Evolutionary conservation across 106 monocot genomes (phyloP).

Genomic region (Amphibolis antarctica): DNA sequence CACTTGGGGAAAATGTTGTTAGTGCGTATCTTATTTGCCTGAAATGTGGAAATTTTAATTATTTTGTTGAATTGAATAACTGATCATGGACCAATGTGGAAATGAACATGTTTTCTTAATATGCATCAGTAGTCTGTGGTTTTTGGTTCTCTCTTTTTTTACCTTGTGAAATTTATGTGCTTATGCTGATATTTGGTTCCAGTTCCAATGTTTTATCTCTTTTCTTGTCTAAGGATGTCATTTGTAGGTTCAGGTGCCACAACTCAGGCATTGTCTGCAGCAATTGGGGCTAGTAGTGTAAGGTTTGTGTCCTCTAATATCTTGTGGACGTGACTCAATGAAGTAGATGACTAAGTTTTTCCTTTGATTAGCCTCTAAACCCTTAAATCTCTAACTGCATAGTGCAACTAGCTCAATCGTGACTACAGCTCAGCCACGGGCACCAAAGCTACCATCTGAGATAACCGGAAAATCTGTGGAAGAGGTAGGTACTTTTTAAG

Average conservation of each 20-base stretch:
- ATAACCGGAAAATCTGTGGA: constrained; percentile 79
- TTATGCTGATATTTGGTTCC: no score
- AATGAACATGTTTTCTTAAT: no score
- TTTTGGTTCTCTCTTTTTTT: no score
- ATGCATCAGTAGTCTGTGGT: no score
- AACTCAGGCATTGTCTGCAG: constrained; percentile 26
- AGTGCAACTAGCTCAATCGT: constrained; percentile 16
- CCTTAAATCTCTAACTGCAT: neutral
- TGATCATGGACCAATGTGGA: no score
- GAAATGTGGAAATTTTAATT: no score
- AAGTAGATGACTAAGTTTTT: neutral
- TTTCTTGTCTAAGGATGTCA: no score
- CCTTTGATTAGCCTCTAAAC: neutral
- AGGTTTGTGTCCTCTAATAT: constrained; percentile 19
- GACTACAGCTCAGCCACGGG: constrained; percentile 21
- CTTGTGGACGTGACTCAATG: neutral
- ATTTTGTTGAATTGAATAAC: no score
- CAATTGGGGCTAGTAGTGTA: constrained; percentile 25
- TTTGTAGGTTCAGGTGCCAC: constrained; percentile 19
- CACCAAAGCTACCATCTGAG: constrained; percentile 74
- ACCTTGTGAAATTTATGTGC: no score
- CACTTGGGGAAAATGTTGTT: no score
- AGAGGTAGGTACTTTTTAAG: constrained; percentile 33
- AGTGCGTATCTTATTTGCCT: no score
- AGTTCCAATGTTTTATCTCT: no score